Evolutionary conservation across 768 basidiomycete species (phyloP), one percentile per base, ranked within the genome.

Genomic region (Suillus fuscotomentosus): DNA sequence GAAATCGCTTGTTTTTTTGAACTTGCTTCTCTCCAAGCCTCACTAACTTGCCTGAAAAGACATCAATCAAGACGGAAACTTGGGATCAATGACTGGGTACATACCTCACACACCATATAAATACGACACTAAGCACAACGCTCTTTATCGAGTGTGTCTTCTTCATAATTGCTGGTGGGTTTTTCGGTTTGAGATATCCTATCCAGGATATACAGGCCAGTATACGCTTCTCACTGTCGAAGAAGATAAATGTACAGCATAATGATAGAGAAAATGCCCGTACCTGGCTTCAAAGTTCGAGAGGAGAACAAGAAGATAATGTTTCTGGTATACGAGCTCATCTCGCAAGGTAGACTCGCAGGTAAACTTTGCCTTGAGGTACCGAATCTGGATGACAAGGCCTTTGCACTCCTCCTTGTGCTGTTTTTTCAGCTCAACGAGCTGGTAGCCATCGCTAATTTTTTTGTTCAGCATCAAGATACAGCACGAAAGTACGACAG

Each of bases 341-440:
- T 81, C 81, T 41, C 97, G 85, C 81, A 97, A 86, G 1, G 83
- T 82, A 11, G 88, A 85, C 78, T 99, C 97, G 27, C 97, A 84
- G 3, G 86, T 90, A 76, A 89, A 96, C 72, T 94, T 94, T 62
- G 91, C 90, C 75, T 99, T 97, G 69, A 99, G 82, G 76, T 97
- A 98, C 48, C 83, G 85, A 64, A 97, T 94, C 75, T 97, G 94
- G 10, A 93, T 86, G 57, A 99, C 88, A 22, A 98, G 80, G 10
- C 94, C 94, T 72, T 95, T 95, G 80, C 91, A 91, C 73, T 98
- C 95, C 67, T 87, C 86, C 67, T 91, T 92, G 72, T 95, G 93
- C 74, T 87, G 88, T 3, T 78, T 69, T 67, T 83, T 88, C 67
- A 92, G 70, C 14, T 79, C 78, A 3, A 81, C 79, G 7, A 93